Percentiles rank a stretch among this genome's conserved stretches.
These are phyloP conservation scores for Hansenula lynferdii DNA, from an alignment of 1,139 yeast species.

Conservation along the genomic window DNA sequence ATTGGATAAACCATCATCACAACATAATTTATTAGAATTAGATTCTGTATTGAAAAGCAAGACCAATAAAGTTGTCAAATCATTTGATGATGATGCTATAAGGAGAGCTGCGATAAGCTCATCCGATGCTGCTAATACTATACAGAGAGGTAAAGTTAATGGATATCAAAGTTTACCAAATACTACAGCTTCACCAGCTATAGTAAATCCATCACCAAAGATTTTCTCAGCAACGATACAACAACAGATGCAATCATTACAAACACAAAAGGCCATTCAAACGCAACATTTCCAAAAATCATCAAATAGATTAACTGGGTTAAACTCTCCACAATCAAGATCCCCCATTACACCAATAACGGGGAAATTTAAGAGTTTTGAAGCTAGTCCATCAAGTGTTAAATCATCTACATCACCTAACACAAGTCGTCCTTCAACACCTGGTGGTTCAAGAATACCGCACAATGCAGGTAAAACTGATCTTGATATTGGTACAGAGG, in stretches of 20 bases:
- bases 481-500: slow-evolving; percentile 3
- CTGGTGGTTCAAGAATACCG: background rate
- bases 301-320: background rate
- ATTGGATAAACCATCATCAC: background rate
- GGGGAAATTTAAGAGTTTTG: too few relatives aligned
- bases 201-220: too few relatives aligned
- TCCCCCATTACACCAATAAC: too few relatives aligned
- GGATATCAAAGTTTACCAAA: too few relatives aligned
- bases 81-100: background rate
- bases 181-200: too few relatives aligned
- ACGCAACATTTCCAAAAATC: slow-evolving; percentile 1
- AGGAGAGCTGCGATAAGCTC: background rate
- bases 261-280: background rate
- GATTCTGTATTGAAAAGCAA: background rate
- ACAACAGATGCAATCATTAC: background rate
- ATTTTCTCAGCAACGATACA: background rate
- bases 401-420: too few relatives aligned
- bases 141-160: background rate
- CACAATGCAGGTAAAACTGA: slow-evolving; percentile 5
- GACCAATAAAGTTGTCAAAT: background rate
- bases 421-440: background rate
- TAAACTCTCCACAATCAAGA: too few relatives aligned
- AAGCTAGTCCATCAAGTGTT: too few relatives aligned
- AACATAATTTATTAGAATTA: slow-evolving; percentile 1
- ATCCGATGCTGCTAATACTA: background rate